Conservation (phyloP, 2,329 filamentous ascomycete species). For the Nectriaceae sp. region DNA sequence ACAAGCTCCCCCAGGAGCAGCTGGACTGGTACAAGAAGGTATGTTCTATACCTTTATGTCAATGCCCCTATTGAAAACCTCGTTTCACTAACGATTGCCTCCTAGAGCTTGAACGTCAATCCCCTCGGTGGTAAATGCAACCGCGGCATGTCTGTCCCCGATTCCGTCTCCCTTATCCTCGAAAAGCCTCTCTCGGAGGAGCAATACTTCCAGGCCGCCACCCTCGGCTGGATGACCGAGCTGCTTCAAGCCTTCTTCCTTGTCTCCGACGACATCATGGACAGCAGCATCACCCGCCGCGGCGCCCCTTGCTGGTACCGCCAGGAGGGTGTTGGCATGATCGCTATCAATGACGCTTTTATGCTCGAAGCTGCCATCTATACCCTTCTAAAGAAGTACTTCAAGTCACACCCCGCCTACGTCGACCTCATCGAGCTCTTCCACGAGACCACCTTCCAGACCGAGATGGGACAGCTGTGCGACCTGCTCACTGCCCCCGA, state of each 20-base stretch:
- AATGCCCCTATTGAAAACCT: slow-evolving; percentile 7
- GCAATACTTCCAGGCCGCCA: slow-evolving; percentile 85
- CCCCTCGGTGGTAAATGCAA: slow-evolving; percentile 96
- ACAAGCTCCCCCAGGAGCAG: slow-evolving; percentile 80
- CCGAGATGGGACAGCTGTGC: slow-evolving; percentile 91
- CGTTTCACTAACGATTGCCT: neutral
- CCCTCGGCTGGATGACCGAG: slow-evolving; percentile 96
- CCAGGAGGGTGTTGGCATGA: slow-evolving; percentile 84
- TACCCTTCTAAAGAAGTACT: slow-evolving; percentile 88
- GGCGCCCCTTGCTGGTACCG: slow-evolving; percentile 97
- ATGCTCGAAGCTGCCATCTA: slow-evolving; percentile 93
- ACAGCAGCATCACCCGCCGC: slow-evolving; percentile 89
- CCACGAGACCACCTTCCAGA: slow-evolving; percentile 92
- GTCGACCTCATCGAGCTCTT: slow-evolving; percentile 93
- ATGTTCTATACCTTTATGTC: slow-evolving; percentile 14
- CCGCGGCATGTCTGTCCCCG: slow-evolving; percentile 95
- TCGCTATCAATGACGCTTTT: slow-evolving; percentile 98
- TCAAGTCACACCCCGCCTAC: slow-evolving; percentile 84
- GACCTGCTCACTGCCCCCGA: slow-evolving; percentile 96
- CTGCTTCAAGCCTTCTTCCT: slow-evolving; percentile 98
- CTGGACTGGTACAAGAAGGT: slow-evolving; percentile 87
- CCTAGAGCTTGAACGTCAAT: slow-evolving; percentile 80
- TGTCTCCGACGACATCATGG: slow-evolving; percentile 99
- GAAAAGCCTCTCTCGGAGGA: slow-evolving; percentile 70
- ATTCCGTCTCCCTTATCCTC: slow-evolving; percentile 82